These are phyloP conservation scores for Chlamydomonas sphaeroides DNA, from an alignment of 139 green algal genomes.

Conservation along the genomic window DNA sequence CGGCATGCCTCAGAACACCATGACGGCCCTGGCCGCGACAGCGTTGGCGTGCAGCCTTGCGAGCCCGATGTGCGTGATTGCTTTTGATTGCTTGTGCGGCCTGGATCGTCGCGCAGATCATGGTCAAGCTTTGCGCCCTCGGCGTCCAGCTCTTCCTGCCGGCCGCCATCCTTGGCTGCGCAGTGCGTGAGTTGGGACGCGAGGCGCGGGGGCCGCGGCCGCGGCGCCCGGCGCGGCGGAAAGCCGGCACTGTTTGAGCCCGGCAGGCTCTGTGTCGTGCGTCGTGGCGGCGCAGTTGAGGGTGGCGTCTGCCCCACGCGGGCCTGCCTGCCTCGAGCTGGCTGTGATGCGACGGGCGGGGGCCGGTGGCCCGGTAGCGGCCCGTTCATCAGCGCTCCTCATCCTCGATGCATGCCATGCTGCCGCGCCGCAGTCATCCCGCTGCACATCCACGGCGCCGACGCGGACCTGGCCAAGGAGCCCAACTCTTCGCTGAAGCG, in stretches of 20 bases:
- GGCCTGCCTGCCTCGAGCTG: too few species aligned
- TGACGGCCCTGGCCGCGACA: neutral
- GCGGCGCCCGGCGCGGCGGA: too few species aligned
- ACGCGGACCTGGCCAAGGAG: neutral
- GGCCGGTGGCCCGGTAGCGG: too few species aligned
- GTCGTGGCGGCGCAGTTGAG: too few species aligned
- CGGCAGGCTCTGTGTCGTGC: too few species aligned
- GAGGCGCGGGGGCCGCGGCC: neutral
- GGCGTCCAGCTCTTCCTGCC: slow-evolving; percentile 51
- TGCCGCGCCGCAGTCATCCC: neutral
- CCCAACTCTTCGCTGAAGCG: slow-evolving; percentile 31
- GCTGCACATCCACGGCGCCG: slow-evolving; percentile 24
- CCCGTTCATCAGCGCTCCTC: too few species aligned
- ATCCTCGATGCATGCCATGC: too few species aligned
- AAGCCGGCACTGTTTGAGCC: too few species aligned
- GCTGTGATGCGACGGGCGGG: too few species aligned
- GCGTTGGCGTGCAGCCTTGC: too few species aligned
- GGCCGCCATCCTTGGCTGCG: slow-evolving; percentile 14
- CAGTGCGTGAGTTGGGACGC: slow-evolving; percentile 8
- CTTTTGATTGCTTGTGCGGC: neutral
- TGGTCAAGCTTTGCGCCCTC: slow-evolving; percentile 50
- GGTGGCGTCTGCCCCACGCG: too few species aligned
- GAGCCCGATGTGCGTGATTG: too few species aligned
- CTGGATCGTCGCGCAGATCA: slow-evolving; percentile 25
- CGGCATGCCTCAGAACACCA: neutral